Conservation (phyloP, 805 yeast species). For the Brettanomyces anomalus region DNA sequence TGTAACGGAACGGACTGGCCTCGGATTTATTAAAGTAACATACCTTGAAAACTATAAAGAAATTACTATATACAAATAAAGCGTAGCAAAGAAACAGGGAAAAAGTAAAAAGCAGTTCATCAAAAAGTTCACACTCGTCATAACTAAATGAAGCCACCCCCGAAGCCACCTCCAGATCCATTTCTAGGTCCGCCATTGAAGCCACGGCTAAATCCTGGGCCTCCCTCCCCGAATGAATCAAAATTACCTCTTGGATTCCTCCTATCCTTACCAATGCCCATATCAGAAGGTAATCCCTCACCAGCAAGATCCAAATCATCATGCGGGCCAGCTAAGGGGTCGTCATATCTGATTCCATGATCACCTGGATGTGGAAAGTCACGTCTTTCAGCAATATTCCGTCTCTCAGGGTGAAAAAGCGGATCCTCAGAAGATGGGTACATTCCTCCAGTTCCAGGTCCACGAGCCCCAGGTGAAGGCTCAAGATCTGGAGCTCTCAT, state of each 20-base stretch:
- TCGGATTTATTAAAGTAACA: too few species aligned
- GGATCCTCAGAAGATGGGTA: constrained; percentile 44
- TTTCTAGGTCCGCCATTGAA: constrained; percentile 1
- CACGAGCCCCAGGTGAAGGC: constrained; percentile 28
- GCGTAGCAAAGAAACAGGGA: too few species aligned
- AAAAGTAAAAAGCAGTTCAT: too few species aligned
- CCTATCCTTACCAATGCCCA: constrained; percentile 16
- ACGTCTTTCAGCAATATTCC: constrained; percentile 1
- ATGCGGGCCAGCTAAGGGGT: constrained; percentile 31
- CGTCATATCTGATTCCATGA: constrained; percentile 44
- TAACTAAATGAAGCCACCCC: constrained; percentile 4
- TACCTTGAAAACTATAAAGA: too few species aligned
- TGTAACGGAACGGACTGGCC: too few species aligned
- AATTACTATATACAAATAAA: too few species aligned
- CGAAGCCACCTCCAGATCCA: neutral
- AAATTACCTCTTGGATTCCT: constrained; percentile 1
- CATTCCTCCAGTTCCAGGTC: constrained; percentile 40
- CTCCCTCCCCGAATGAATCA: constrained; percentile 6
- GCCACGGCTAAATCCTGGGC: constrained; percentile 9
- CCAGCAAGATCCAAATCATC: constrained; percentile 36
- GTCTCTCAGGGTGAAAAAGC: constrained; percentile 26
- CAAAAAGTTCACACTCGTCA: too few species aligned
- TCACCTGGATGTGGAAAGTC: constrained; percentile 13
- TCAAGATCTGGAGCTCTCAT: constrained; percentile 31
- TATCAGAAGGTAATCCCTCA: constrained; percentile 35